Conservation (phyloP, 208 protist genomes). For the Trypanosoma lewisi region DNA sequence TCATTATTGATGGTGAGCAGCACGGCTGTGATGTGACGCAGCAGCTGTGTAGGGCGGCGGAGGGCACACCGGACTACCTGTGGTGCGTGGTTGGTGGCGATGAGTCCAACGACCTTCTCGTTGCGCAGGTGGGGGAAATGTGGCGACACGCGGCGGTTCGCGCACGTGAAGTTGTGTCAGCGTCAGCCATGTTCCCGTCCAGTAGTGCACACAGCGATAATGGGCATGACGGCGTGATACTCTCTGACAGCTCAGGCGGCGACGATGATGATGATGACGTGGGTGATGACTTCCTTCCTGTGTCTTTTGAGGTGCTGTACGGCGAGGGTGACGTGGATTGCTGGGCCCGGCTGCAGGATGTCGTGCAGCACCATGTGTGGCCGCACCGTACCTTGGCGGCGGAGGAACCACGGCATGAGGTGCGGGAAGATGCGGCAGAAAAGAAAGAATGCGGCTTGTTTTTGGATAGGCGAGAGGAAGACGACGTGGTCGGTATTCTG, state of each 20-base stretch:
- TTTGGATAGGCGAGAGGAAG: neutral
- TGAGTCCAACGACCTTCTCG: slow-evolving; percentile 9
- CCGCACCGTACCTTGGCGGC: slow-evolving; percentile 20
- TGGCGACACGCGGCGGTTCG: neutral
- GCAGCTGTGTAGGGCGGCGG: slow-evolving; percentile 11
- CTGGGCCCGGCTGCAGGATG: slow-evolving; percentile 36
- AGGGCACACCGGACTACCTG: neutral
- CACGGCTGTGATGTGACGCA: slow-evolving; percentile 3
- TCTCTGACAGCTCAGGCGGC: neutral
- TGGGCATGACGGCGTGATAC: slow-evolving; percentile 6
- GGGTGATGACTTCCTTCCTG: neutral
- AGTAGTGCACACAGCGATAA: slow-evolving; percentile 18
- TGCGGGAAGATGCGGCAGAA: neutral
- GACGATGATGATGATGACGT: slow-evolving; percentile 7
- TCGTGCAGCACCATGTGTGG: slow-evolving; percentile 65
- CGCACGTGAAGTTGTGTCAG: neutral
- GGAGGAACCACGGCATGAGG: neutral
- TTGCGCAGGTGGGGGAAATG: slow-evolving; percentile 6
- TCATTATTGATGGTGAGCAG: slow-evolving; percentile 4
- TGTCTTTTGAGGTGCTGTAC: slow-evolving; percentile 43
- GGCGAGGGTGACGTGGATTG: slow-evolving; percentile 23
- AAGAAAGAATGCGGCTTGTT: too few relatives aligned
- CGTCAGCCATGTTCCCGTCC: too few relatives aligned
- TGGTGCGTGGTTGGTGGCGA: slow-evolving; percentile 23
- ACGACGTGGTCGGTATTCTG: neutral